Base-by-base conservation (phyloP, 1,139 yeast species). In the Saccharomycopsis crataegensis region DNA sequence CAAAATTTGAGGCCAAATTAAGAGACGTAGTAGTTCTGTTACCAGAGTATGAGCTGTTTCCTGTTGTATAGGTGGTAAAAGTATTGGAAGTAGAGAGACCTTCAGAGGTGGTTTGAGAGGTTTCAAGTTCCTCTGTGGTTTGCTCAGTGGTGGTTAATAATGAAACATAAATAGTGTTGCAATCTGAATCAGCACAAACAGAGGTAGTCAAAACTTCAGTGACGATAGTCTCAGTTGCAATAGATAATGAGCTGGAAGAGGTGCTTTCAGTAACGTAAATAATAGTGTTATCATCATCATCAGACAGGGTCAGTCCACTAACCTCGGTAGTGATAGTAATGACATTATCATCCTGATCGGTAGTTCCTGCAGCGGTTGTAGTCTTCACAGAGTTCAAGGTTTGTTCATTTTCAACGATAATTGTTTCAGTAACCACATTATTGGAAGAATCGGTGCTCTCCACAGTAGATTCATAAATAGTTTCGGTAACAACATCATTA, bases 391-490 rank as follows among this genome's bases (percentile, higher is more conserved):
- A 43, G 36, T 31, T 36, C 33, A 51, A 14, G 17, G 52, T 52
- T 14, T 52, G 14, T 28, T 42, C 32, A 33, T 53, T 49, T 16
- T 41, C 50, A 32, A 53, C 45, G 34, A 49, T 32, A 11, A 53
- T 42, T 5, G 55, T 52, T 14, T 46, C 56, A 11, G 52, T 49
- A 40, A 53, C 56, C n/a, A 53, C 53, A 32, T 45, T 36, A 32
- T 52, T 36, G 16, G 34, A 22, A 31, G 32, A 16, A 9, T 17
- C 17, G 22, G 45, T 42, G 16, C 37, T 49, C 31, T 43, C 34
- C 5, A 33, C 28, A 16, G 48, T 43, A 28, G 48, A 12, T 8
- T 9, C 43, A 4, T 17, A 34, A 40, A 49, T 31, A 6, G 54
- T 51, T 32, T 46, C 54, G 3, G 38, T 32, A n/a, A 46, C 22